Evolutionary conservation across 1,284 basidiomycete genomes (phyloP), one percentile per base, ranked within the genome.

Genomic region (Naganishia sp.): DNA sequence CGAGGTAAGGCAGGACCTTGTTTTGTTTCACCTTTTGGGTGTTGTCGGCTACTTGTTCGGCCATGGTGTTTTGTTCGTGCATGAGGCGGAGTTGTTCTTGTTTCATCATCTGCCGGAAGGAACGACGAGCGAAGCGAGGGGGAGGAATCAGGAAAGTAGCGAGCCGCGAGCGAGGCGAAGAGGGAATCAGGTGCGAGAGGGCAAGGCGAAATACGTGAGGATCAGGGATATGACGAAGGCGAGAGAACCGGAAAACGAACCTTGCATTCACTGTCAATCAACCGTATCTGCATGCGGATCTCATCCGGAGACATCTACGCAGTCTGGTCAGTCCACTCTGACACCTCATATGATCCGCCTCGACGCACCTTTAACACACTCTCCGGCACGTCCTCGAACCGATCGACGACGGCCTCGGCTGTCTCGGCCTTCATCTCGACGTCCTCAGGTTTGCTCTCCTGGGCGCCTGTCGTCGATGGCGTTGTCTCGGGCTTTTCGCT

Each of bases 21-120:
- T 99, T 99, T 86, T 99, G 95, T 81, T 97, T 97, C 74, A 99
- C 93, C 84, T 99, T 99, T 81, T 97, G 94, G 61, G 89, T 88
- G 73, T 98, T 99, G 78, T 99, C 95, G 68, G 92, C 87, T 78
- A 99, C 96, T 85, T 95, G 96, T 84, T 97, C 94, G 77, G 91
- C 89, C 94, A 99, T 98, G 71, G 90, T 89, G 72, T 83, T 89
- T 78, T 95, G 90, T 79, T 99, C 96, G 78, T 99, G 95, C 74
- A 90, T 88, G 67, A 99, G 81, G 65, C 95, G 86, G 72, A 92
- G 83, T 43, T 90, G 92, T 82, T 99, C 95, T 70, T 92, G 94
- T 71, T 90, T 86, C 90, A 97, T 94, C 73, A 97, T 92, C 91
- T 94, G 65, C 13, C 28, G 28, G 28, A 28, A 28, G 28, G 28